Base-by-base conservation (phyloP, 768 basidiomycete species). In the Leccinellum rugosiceps region DNA sequence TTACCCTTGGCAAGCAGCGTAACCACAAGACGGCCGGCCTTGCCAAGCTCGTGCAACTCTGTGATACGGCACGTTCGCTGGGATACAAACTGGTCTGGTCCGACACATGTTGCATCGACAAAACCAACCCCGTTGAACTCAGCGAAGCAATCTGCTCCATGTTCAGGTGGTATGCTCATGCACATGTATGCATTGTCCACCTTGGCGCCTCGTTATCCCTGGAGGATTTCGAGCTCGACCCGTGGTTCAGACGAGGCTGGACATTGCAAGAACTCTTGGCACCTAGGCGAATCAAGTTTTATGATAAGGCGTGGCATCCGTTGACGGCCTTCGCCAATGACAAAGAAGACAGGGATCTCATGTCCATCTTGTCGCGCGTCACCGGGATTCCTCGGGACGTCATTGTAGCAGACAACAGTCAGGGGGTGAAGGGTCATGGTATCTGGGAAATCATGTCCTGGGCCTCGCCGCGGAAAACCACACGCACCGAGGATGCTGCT, bases 21-120 rank as follows among this genome's bases (percentile, higher is more conserved):
- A 50, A 23, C 14, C 2, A 7, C 48, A 60, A 58, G 50, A 44
- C 32, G 1, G 15, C 43, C 3, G 60, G 69, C 25, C 30, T 56
- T 23, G 25, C 26, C 28, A 67, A 71, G 52, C 65, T 68, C 45
- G 23, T 45, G 4, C 54, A 54, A 6, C 58, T 71, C 8, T 67
- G 70, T 32, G 56, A 63, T 31, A 69, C 52, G 2, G 69, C 65
- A 3, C 62, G 55, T 4, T 21, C 44, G 8, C 43, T 63, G 3
- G 65, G 63, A 13, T 65, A 66, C 32, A 62, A 48, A 17, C 23
- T 65, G 11, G 64, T 63, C 56, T 71, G 70, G 71, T 67, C 65
- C 5, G 70, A 74, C 31, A 66, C 71, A 0, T 72, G 68, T 21
- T 74, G 71, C 52, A 69, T 74, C 32, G 64, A 72, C 53, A 64